Evolutionary conservation across 2,329 filamentous ascomycete genomes (phyloP).

Genomic region (Delphinella strobiligena): DNA sequence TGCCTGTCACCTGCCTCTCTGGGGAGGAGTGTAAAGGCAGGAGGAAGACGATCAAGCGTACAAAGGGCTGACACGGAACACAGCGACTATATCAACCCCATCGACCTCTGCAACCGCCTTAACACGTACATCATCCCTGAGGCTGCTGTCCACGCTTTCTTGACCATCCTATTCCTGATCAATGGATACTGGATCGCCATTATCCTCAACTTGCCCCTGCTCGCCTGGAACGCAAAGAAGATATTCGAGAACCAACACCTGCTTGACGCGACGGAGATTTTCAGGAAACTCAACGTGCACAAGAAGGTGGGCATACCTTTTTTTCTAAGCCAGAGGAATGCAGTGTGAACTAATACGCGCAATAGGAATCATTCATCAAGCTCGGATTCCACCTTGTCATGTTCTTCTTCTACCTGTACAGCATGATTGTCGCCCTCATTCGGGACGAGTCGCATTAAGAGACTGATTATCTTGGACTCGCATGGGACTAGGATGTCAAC

Average conservation of each 20-base stretch:
- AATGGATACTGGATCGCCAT: constrained; percentile 98
- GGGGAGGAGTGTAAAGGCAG: not conserved
- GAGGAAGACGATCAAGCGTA: no score
- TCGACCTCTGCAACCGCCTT: constrained; percentile 98
- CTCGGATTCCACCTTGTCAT: constrained; percentile 97
- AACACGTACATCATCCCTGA: constrained; percentile 99
- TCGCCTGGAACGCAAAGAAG: constrained; percentile 97
- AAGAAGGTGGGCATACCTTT: constrained; percentile 61
- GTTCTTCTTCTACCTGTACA: constrained; percentile 97
- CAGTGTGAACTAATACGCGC: constrained; percentile 8
- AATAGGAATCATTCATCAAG: constrained; percentile 94
- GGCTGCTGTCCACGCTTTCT: constrained; percentile 90
- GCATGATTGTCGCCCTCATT: constrained; percentile 69
- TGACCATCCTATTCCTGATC: constrained; percentile 92
- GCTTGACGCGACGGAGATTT: constrained; percentile 95
- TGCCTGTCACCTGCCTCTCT: no score
- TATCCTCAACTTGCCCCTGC: constrained; percentile 78
- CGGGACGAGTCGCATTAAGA: constrained; percentile 66
- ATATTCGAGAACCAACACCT: constrained; percentile 96
- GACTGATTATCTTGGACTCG: not conserved
- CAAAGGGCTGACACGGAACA: constrained; percentile 1
- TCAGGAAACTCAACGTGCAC: constrained; percentile 96
- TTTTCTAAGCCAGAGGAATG: not conserved
- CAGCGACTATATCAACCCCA: constrained; percentile 99
- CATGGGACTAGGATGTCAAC: not conserved